These are phyloP conservation scores for Calonectria fujianensis DNA, from an alignment of 2,329 filamentous ascomycete genomes.

Conservation along the genomic window DNA sequence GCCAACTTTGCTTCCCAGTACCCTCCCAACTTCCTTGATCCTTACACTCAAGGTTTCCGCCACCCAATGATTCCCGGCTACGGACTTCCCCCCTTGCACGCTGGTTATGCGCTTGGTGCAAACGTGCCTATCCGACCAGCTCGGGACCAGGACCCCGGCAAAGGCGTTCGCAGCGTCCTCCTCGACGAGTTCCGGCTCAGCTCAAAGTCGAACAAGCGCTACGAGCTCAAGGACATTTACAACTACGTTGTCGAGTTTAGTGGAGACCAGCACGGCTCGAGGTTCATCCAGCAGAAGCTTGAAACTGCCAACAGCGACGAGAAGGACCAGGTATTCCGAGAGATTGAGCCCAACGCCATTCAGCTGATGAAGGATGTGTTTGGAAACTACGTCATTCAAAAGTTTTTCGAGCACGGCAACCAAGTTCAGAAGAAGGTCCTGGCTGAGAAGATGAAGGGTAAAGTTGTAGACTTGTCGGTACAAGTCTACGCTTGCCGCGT, in stretches of 20 bases:
- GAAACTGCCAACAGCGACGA: constrained; percentile 96
- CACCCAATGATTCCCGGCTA: constrained; percentile 61
- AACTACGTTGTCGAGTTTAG: constrained; percentile 94
- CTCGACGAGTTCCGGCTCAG: constrained; percentile 88
- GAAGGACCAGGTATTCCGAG: constrained; percentile 91
- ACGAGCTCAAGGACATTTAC: constrained; percentile 92
- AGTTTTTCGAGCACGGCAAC: constrained; percentile 96
- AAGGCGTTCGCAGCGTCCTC: constrained; percentile 80
- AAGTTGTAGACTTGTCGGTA: constrained; percentile 85
- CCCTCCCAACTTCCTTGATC: constrained; percentile 59
- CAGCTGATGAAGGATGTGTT: constrained; percentile 98
- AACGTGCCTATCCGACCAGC: constrained; percentile 60
- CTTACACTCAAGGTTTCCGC: constrained; percentile 60
- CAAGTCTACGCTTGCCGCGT: constrained; percentile 97
- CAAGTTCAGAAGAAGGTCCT: constrained; percentile 93
- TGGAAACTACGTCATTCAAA: constrained; percentile 98
- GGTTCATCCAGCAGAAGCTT: constrained; percentile 95
- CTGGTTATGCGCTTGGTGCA: constrained; percentile 55
- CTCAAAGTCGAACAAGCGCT: constrained; percentile 82
- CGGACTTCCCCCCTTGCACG: constrained; percentile 59
- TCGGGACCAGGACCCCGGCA: constrained; percentile 75
- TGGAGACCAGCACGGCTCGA: constrained; percentile 95
- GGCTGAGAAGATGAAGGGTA: constrained; percentile 90
- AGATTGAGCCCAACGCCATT: constrained; percentile 88
- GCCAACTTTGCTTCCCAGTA: constrained; percentile 60